phyloP scores from a whole-genome alignment of 2,329 filamentous ascomycete species.

The Chaetomiaceae sp. region DNA sequence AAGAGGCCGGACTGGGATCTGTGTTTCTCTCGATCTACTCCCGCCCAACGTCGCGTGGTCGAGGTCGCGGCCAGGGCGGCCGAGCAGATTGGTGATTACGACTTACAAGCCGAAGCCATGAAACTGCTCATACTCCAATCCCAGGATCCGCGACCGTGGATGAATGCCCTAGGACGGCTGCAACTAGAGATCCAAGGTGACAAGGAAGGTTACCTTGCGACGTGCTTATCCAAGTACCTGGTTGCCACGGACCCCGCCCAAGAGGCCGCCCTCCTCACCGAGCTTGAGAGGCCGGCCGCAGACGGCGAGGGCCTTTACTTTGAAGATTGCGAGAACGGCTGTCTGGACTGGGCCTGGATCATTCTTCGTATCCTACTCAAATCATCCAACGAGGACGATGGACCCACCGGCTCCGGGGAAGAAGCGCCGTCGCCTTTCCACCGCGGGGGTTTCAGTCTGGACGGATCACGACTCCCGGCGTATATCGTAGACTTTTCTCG shows the following conservation, averaged over 20 bases:
- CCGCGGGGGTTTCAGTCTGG: neutral
- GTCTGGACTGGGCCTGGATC: slow-evolving; percentile 12
- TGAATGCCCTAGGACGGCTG: slow-evolving; percentile 11
- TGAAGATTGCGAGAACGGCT: slow-evolving; percentile 1
- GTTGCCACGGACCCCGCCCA: neutral
- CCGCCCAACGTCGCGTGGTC: slow-evolving; percentile 2
- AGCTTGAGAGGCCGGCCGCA: neutral
- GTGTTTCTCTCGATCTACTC: slow-evolving; percentile 6
- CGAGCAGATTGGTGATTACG: slow-evolving; percentile 13
- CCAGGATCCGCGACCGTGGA: slow-evolving; percentile 6
- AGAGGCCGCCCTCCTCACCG: neutral
- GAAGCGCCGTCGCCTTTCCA: neutral
- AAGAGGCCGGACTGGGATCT: slow-evolving; percentile 18
- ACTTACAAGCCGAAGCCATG: slow-evolving; percentile 9
- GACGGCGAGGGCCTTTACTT: neutral
- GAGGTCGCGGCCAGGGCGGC: slow-evolving; percentile 17
- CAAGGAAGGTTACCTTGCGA: slow-evolving; percentile 18
- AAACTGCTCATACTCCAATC: slow-evolving; percentile 20
- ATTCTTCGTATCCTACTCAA: slow-evolving; percentile 3
- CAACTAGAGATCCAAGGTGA: slow-evolving; percentile 20
- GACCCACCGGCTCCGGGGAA: neutral
- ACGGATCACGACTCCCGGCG: neutral
- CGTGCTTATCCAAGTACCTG: slow-evolving; percentile 20
- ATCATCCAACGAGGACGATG: neutral
- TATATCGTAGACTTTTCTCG: neutral